Percentiles rank a stretch among this genome's conserved stretches.
Conservation (phyloP, 768 basidiomycete species). For the Neoboletus subvelutipes region DNA sequence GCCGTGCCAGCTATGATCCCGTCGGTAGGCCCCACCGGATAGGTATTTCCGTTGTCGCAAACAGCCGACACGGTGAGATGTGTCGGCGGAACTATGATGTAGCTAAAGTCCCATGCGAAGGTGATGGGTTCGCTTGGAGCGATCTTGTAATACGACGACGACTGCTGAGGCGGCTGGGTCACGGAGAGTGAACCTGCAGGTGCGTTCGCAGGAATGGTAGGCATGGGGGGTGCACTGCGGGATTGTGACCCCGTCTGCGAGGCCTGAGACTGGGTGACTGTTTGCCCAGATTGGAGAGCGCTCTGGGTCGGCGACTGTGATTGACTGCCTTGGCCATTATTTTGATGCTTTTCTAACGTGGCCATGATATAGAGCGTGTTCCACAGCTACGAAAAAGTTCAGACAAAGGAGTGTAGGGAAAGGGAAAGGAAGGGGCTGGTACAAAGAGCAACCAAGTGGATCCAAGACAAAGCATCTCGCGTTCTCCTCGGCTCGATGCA, state of each 20-base stretch:
- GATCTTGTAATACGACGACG: slow-evolving; percentile 88
- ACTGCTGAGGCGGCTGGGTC: slow-evolving; percentile 78
- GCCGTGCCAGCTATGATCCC: slow-evolving; percentile 51
- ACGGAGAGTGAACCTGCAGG: slow-evolving; percentile 68
- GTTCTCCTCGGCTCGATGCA: not conserved
- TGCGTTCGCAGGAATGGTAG: slow-evolving; percentile 48
- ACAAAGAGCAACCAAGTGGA: not conserved
- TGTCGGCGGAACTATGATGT: slow-evolving; percentile 63
- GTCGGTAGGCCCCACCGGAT: slow-evolving; percentile 56
- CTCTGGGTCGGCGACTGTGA: slow-evolving; percentile 2
- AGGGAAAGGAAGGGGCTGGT: not conserved
- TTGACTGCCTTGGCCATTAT: not conserved
- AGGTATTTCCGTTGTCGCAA: slow-evolving; percentile 66
- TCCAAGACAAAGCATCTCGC: not conserved
- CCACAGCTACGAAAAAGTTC: too few relatives aligned
- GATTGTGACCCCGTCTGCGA: slow-evolving; percentile 9
- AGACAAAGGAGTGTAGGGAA: not conserved
- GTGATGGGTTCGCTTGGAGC: slow-evolving; percentile 71
- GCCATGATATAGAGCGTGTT: not conserved
- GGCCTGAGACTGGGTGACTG: not conserved
- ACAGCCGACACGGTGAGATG: slow-evolving; percentile 58
- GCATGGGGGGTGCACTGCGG: slow-evolving; percentile 1
- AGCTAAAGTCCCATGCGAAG: slow-evolving; percentile 89
- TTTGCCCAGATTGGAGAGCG: not conserved
- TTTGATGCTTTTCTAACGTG: slow-evolving; percentile 10